Base-by-base conservation (phyloP, 495 filamentous ascomycete genomes). In the Hypoxylon lienhwacheense region DNA sequence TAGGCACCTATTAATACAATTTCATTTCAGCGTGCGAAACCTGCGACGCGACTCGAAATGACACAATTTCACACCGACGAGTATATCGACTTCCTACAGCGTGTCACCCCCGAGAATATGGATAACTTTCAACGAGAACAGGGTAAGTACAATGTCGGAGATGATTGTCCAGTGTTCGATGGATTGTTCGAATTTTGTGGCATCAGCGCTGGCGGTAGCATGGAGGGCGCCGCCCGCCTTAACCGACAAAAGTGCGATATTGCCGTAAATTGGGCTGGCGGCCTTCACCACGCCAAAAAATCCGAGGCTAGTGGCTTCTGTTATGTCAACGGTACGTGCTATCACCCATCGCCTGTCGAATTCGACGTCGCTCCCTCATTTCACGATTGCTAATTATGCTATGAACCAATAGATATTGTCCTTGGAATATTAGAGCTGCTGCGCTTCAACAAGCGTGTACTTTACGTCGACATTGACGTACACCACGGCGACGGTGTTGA, bases 11-110 rank as follows among this genome's bases (percentile, higher is more conserved):
- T n/a, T n/a, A n/a, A n/a, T n/a, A 40, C 15, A 36, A 14, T 20
- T 49, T 46, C 6, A n/a, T n/a, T n/a, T n/a, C 10, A 97, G 91
- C 89, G 93, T 61, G 93, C 93, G 32, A 99, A 99, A 77, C 93
- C 93, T 7, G 93, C 93, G 11, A 92, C 89, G 20, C 90, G 89
- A 50, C 86, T 87, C 57, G 93, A 99, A 67, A 99, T 99, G 93
- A 97, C 93, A 47, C 95, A 97, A 68, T 99, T 97, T 66, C 93
- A 99, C 70, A 97, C 93, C 5, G 93, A 99, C 69, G 93, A 99
- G 71, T 99, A 99, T 70, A 91, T 99, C 64, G 95, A 99, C 47
- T 99, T 99, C 70, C 75, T 99, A 14, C 87, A 89, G 45, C 91
- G 90, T 59, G 95, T 99, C 16, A 97, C 93, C 0, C 95, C 93